Conservation (phyloP, 2,329 filamentous ascomycete genomes). For the Esteya vermicola region DNA sequence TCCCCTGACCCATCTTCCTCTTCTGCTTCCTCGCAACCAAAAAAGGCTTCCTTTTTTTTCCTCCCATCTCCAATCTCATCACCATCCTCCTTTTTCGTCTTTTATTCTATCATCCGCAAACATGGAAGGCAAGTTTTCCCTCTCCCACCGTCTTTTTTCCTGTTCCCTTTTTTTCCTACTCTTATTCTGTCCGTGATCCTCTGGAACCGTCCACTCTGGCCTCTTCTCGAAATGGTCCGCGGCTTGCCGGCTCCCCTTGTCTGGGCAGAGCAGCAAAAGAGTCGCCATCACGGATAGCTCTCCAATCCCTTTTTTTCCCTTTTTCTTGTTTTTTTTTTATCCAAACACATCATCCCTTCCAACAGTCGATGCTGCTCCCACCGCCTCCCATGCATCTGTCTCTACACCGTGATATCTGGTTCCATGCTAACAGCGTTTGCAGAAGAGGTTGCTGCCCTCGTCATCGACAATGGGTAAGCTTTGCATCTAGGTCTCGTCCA, state of each 20-base stretch:
- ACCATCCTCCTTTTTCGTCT: constrained; percentile 17
- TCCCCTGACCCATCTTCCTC: no score
- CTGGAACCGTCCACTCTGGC: no score
- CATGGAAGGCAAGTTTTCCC: constrained; percentile 34
- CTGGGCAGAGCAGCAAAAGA: no score
- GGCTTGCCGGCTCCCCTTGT: no score
- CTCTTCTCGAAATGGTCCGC: no score
- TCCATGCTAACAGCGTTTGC: constrained; percentile 18
- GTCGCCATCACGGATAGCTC: no score
- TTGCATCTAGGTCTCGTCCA: no score
- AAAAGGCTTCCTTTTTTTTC: background rate
- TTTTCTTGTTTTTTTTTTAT: no score
- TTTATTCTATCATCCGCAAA: constrained; percentile 28
- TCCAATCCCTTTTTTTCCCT: no score
- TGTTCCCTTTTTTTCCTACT: background rate
- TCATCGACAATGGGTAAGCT: constrained; percentile 99
- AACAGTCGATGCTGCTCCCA: background rate
- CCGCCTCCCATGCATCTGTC: background rate
- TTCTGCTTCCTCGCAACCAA: background rate
- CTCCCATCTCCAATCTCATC: constrained; percentile 3
- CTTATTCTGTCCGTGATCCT: background rate
- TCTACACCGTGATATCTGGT: background rate
- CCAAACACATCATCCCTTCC: background rate
- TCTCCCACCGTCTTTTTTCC: background rate
- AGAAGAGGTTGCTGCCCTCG: constrained; percentile 99